Conservation (phyloP, 345 rosid genomes). For the Hibiscus trionum region DNA sequence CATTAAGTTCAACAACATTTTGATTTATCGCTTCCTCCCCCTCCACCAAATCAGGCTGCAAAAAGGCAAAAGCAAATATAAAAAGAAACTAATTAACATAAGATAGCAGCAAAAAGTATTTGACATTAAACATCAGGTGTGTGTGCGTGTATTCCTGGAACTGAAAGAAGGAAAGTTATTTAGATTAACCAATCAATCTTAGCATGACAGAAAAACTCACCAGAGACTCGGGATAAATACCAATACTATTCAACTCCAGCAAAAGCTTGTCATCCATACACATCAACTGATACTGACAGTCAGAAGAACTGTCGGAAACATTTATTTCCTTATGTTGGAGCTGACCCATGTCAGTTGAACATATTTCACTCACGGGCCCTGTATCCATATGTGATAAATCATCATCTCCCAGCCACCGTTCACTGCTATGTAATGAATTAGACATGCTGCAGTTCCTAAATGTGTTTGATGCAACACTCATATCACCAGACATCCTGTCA, state of each 20-base stretch:
- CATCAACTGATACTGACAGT: slow-evolving; percentile 64
- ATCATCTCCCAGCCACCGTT: slow-evolving; percentile 69
- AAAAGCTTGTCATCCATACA: slow-evolving; percentile 67
- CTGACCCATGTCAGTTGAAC: slow-evolving; percentile 45
- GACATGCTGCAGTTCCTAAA: slow-evolving; percentile 55
- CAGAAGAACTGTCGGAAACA: slow-evolving; percentile 37
- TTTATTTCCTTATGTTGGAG: slow-evolving; percentile 44
- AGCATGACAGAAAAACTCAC: slow-evolving; percentile 31
- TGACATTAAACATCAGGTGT: background rate
- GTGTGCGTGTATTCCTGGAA: background rate
- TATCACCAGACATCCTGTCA: slow-evolving; percentile 64
- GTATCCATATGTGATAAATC: slow-evolving; percentile 54
- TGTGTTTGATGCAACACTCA: slow-evolving; percentile 55
- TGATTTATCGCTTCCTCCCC: slow-evolving; percentile 56
- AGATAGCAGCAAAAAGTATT: background rate
- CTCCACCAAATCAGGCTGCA: slow-evolving; percentile 90
- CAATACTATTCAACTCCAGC: slow-evolving; percentile 80
- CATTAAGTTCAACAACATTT: slow-evolving; percentile 61
- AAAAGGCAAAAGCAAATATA: background rate
- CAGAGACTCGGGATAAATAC: slow-evolving; percentile 73
- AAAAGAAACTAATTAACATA: slow-evolving; percentile 4
- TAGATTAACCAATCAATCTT: background rate
- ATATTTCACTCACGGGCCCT: slow-evolving; percentile 52
- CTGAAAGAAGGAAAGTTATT: background rate
- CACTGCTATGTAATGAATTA: slow-evolving; percentile 59